Conservation (phyloP, 2,329 filamentous ascomycete genomes). For the Sporothrix humicola region DNA sequence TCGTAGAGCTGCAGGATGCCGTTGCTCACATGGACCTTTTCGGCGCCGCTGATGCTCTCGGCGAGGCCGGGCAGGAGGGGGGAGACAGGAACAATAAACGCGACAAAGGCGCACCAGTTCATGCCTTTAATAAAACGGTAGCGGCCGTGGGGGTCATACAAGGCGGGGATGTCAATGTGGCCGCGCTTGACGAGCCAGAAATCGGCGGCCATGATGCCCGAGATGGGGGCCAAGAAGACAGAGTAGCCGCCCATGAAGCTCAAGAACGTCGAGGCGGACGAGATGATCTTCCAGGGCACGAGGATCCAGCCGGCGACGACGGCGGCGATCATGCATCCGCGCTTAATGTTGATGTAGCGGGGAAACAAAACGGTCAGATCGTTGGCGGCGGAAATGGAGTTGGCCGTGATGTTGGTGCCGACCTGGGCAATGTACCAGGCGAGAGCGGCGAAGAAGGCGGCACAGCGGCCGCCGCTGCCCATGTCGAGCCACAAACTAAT, state of each 20-base stretch:
- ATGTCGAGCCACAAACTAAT: slow-evolving; percentile 52
- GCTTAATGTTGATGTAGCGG: slow-evolving; percentile 59
- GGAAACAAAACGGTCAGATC: slow-evolving; percentile 62
- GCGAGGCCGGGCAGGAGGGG: slow-evolving; percentile 46
- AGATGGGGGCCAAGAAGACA: slow-evolving; percentile 50
- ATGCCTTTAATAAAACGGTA: slow-evolving; percentile 46
- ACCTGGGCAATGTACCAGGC: slow-evolving; percentile 62
- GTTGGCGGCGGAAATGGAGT: slow-evolving; percentile 60
- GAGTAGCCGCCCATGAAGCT: slow-evolving; percentile 69
- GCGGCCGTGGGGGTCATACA: slow-evolving; percentile 51
- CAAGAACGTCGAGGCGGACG: slow-evolving; percentile 62
- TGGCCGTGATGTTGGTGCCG: slow-evolving; percentile 63
- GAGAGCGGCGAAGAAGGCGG: slow-evolving; percentile 55
- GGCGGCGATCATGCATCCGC: slow-evolving; percentile 62
- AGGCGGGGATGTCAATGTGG: slow-evolving; percentile 49
- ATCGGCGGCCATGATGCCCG: slow-evolving; percentile 51
- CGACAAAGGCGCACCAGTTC: slow-evolving; percentile 41
- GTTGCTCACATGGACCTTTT: slow-evolving; percentile 39
- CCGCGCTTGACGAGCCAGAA: slow-evolving; percentile 49
- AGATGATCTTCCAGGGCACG: slow-evolving; percentile 70
- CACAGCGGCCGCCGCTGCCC: slow-evolving; percentile 51
- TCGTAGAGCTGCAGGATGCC: slow-evolving; percentile 63
- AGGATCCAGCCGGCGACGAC: slow-evolving; percentile 64
- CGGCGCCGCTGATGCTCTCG: slow-evolving; percentile 36
- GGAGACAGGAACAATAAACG: slow-evolving; percentile 41